Evolutionary conservation across 1,284 basidiomycete genomes (phyloP), one percentile per base, ranked within the genome.

Genomic region (Stereum hirsutum): DNA sequence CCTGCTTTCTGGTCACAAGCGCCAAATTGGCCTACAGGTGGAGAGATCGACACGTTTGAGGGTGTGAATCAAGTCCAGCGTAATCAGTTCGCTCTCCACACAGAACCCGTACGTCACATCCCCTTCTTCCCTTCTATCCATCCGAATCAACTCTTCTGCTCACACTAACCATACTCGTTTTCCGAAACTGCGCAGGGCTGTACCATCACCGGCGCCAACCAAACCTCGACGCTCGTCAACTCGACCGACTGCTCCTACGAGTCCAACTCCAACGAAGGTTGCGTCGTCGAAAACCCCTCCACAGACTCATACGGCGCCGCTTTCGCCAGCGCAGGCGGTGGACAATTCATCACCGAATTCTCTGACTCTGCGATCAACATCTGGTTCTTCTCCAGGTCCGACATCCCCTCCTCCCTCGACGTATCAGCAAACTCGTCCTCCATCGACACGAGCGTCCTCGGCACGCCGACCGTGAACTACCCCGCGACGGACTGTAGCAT

Each of bases 311-410:
- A 83, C 51, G 86, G 84, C 19, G 64, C 67, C 28, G 75, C 60
- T 1, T 89, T 89, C 54, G 76, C 79, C 6, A 59, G 60, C 3
- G 70, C 68, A 4, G 75, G 76, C 11, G 87, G 87, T 24, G 86
- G 87, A 12, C 69, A 84, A 14, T 89, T 73, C 51, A 76, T 86
- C 21, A 79, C 82, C 5, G 83, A 88, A 59, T 77, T 78, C 51
- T 78, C 81, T 1, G 60, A 68, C 17, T 65, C 54, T 37, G 83
- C 79, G 14, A 76, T 86, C 25, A 81, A 75, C 7, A 70, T 89
- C 41, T 90, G 87, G 88, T 88, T 86, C 65, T 81, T 85, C 61
- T 61, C 69, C 33, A 74, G 86, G 30, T 58, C 70, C 5, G 63
- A 68, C 35, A 68, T 90, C 24, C 85, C 87, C 0, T 54, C 54